Percentiles rank a stretch among this genome's conserved stretches.
Conservation (phyloP, 768 basidiomycete species). For the Tylopilus cervinicoccineus region DNA sequence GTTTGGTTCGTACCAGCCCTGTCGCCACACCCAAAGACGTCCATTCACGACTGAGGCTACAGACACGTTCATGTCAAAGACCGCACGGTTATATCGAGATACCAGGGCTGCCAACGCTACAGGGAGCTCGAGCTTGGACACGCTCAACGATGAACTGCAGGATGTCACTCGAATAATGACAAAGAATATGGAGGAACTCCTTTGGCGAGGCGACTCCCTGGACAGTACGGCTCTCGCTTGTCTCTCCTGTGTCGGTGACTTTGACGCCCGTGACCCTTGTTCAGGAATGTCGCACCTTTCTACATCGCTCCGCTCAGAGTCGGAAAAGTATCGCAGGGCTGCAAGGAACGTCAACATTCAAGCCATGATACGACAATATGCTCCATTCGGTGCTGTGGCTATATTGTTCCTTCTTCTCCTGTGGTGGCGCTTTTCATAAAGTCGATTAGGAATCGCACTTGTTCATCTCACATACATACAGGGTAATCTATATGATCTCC, state of each 20-base stretch:
- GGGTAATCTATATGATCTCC: slow-evolving; percentile 27
- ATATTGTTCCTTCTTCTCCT: slow-evolving; percentile 75
- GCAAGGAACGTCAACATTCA: slow-evolving; percentile 92
- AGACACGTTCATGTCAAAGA: slow-evolving; percentile 99
- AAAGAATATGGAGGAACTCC: slow-evolving; percentile 98
- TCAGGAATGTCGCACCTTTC: slow-evolving; percentile 96
- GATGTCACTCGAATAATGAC: slow-evolving; percentile 99
- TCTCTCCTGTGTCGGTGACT: neutral
- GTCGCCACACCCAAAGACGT: neutral
- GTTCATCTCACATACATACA: slow-evolving; percentile 22
- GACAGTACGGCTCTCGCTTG: slow-evolving; percentile 62
- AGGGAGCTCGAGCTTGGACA: slow-evolving; percentile 66
- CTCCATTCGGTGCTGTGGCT: slow-evolving; percentile 80
- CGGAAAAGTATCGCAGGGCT: slow-evolving; percentile 95
- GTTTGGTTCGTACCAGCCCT: slow-evolving; percentile 66
- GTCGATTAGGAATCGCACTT: slow-evolving; percentile 6
- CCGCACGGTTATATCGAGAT: slow-evolving; percentile 91
- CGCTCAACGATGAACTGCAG: slow-evolving; percentile 92
- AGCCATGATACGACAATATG: slow-evolving; percentile 94
- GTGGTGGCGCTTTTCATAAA: slow-evolving; percentile 74
- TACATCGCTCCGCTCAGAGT: slow-evolving; percentile 90
- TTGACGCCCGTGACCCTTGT: slow-evolving; percentile 2
- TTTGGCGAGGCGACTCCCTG: slow-evolving; percentile 97
- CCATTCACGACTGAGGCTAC: slow-evolving; percentile 1
- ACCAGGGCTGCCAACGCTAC: slow-evolving; percentile 79